Percentiles rank a stretch among this genome's conserved stretches.
Evolutionary conservation across 2,329 filamentous ascomycete genomes (phyloP).

Genomic region (Ceratocystiopsis minuta): DNA sequence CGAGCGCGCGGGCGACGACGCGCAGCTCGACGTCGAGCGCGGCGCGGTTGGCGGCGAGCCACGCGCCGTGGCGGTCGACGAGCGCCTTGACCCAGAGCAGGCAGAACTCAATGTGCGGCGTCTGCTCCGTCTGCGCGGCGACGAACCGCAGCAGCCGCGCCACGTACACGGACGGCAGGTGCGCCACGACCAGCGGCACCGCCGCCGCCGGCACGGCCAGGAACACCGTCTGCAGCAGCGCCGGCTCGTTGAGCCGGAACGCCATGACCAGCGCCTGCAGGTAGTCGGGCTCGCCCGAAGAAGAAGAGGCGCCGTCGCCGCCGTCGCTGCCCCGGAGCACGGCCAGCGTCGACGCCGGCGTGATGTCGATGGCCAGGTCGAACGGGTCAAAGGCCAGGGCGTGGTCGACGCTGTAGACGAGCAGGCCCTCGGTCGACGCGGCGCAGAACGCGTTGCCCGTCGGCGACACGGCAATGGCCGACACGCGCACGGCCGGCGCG

Average conservation of each 20-base stretch:
- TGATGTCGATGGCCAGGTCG: constrained; percentile 86
- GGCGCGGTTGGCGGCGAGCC: constrained; percentile 62
- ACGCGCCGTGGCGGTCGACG: constrained; percentile 67
- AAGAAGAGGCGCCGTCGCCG: too few species aligned
- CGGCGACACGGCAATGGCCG: constrained; percentile 71
- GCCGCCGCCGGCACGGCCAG: constrained; percentile 60
- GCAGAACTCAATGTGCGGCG: constrained; percentile 88
- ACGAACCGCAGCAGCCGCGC: constrained; percentile 73
- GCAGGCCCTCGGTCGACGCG: constrained; percentile 79
- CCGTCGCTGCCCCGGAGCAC: constrained; percentile 28
- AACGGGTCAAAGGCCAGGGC: constrained; percentile 83
- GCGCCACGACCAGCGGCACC: constrained; percentile 59
- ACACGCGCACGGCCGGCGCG: constrained; percentile 68
- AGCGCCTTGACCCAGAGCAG: constrained; percentile 77
- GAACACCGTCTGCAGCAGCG: constrained; percentile 70
- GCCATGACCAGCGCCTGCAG: constrained; percentile 92
- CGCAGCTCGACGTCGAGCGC: constrained; percentile 73
- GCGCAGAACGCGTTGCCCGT: constrained; percentile 85
- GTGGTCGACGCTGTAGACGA: constrained; percentile 83
- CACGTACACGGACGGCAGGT: constrained; percentile 73
- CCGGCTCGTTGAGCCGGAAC: constrained; percentile 79
- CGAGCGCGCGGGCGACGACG: constrained; percentile 62
- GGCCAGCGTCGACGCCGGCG: constrained; percentile 63
- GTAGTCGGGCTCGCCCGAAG: constrained; percentile 58
- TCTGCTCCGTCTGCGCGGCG: constrained; percentile 71